These are phyloP conservation scores for Cephalotrichum gorgonifer DNA, from an alignment of 2,329 filamentous ascomycete species.

Conservation along the genomic window DNA sequence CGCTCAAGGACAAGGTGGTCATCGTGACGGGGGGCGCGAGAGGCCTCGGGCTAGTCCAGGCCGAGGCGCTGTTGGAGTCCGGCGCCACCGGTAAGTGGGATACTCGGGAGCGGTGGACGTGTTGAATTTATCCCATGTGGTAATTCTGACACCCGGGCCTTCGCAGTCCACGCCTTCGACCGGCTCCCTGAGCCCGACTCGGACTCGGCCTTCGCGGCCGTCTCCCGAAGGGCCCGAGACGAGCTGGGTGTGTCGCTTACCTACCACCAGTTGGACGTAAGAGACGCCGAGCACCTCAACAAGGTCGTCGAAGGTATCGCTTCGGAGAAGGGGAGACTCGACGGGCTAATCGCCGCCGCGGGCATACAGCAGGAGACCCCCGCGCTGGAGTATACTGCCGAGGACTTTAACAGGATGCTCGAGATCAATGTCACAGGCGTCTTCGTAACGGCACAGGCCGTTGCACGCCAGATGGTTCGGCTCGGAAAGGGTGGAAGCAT, in stretches of 20 bases:
- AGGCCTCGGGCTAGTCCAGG: conserved; percentile 68
- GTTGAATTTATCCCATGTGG: no score
- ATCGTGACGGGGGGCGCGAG: conserved; percentile 68
- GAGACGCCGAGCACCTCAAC: conserved; percentile 59
- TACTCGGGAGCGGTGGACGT: not conserved
- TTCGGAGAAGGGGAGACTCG: conserved; percentile 58
- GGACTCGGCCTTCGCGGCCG: conserved; percentile 49
- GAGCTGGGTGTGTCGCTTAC: conserved; percentile 58
- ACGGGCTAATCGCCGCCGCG: conserved; percentile 63
- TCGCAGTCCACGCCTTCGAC: conserved; percentile 56
- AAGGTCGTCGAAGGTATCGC: conserved; percentile 59
- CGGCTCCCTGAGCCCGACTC: conserved; percentile 40
- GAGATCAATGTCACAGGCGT: conserved; percentile 79
- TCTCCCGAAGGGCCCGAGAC: conserved; percentile 51
- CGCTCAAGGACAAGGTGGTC: conserved; percentile 61
- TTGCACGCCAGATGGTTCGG: conserved; percentile 65
- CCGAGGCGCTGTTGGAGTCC: conserved; percentile 69
- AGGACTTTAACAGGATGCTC: conserved; percentile 69
- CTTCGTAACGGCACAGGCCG: conserved; percentile 78
- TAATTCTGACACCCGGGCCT: not conserved
- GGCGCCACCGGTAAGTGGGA: conserved; percentile 50
- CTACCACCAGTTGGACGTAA: conserved; percentile 74
- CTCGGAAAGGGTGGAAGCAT: conserved; percentile 50
- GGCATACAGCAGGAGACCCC: conserved; percentile 75
- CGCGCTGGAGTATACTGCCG: conserved; percentile 69